phyloP scores from a whole-genome alignment of 257 asterid species.

The Vinca minor region DNA sequence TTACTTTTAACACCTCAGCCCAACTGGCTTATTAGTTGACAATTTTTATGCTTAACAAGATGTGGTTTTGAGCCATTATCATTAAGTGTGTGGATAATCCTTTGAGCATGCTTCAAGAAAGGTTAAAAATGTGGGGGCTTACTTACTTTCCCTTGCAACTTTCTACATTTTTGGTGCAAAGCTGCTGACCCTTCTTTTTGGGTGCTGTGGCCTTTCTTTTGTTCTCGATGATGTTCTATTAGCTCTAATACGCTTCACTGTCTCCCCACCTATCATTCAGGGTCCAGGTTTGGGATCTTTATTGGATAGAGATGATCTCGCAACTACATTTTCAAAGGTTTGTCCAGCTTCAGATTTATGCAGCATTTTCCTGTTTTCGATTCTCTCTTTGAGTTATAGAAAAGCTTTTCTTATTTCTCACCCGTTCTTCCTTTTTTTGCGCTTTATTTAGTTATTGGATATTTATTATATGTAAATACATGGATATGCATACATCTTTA shows the following conservation, averaged over 20 bases:
- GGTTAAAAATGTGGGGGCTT: background rate
- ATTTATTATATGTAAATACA: background rate
- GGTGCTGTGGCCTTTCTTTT: too few species aligned
- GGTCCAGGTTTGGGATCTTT: slow-evolving; percentile 74
- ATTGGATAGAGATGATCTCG: slow-evolving; percentile 79
- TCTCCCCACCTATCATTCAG: slow-evolving; percentile 29
- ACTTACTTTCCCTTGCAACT: background rate
- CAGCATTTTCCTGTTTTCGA: background rate
- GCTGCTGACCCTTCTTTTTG: too few species aligned
- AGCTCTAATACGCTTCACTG: background rate
- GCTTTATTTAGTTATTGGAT: background rate
- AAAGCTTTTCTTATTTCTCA: background rate
- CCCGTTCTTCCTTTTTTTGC: background rate
- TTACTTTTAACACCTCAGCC: background rate
- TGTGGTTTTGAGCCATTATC: background rate
- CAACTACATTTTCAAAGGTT: slow-evolving; percentile 91
- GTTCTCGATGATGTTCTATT: background rate
- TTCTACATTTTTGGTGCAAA: background rate
- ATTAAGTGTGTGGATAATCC: too few species aligned
- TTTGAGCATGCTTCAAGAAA: background rate
- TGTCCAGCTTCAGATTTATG: slow-evolving; percentile 13
- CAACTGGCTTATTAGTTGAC: background rate
- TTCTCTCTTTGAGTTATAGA: background rate
- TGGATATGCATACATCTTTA: background rate
- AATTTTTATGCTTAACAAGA: background rate